phyloP scores from a whole-genome alignment of 192 early-diverging fungal genomes.

The Anaeromyces robustus region DNA sequence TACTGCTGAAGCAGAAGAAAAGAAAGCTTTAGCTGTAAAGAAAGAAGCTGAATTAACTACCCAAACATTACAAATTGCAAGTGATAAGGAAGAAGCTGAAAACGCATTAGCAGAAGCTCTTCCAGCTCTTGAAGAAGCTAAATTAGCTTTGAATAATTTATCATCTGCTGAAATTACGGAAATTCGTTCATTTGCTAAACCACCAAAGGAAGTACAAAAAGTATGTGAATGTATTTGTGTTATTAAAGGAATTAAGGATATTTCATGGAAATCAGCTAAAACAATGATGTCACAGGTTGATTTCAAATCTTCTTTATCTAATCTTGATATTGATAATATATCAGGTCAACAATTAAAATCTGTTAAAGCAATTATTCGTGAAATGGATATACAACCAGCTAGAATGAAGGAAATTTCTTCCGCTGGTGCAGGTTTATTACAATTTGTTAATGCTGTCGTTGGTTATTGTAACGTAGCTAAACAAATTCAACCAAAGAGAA shows the following conservation, averaged over 20 bases:
- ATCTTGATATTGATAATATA: conserved; percentile 34
- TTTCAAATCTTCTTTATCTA: conserved; percentile 34
- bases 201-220: conserved; percentile 46
- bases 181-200: conserved; percentile 43
- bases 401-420: conserved; percentile 44
- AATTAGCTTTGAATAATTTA: conserved; percentile 30
- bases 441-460: conserved; percentile 39
- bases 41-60: conserved; percentile 33
- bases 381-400: conserved; percentile 37
- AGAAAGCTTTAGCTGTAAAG: conserved; percentile 38
- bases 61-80: conserved; percentile 42
- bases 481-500: conserved; percentile 34
- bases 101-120: conserved; percentile 38
- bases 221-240: conserved; percentile 48
- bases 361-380: conserved; percentile 32
- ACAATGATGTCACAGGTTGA: conserved; percentile 43
- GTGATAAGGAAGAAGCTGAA: conserved; percentile 52
- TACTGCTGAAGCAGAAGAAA: conserved; percentile 39
- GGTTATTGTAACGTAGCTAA: conserved; percentile 47
- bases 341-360: conserved; percentile 32
- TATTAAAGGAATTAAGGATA: conserved; percentile 45
- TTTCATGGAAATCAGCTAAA: conserved; percentile 48
- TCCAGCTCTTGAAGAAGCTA: conserved; percentile 38
- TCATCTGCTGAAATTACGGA: conserved; percentile 43
- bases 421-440: conserved; percentile 35